Evolutionary conservation across 345 rosid genomes (phyloP).

Genomic region (Rhodamnia argentea): DNA sequence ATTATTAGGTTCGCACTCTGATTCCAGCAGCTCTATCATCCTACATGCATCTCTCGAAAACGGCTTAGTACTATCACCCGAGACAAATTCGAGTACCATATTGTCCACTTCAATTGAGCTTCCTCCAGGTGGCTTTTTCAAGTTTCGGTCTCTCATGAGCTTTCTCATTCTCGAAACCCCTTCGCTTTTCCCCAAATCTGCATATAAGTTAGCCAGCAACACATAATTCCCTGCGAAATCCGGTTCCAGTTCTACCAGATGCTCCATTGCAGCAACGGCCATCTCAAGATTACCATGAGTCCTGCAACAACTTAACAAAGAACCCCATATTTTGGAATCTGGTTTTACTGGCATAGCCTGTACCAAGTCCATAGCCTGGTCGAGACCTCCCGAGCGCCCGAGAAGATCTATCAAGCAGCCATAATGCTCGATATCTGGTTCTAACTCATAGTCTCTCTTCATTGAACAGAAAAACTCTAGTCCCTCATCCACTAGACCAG

Average conservation of each 20-base stretch:
- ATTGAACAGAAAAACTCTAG: conserved; percentile 40
- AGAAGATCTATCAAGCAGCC: conserved; percentile 78
- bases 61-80: conserved; percentile 38
- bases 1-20: conserved; percentile 2
- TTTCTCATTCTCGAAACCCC: conserved; percentile 35
- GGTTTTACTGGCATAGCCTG: conserved; percentile 65
- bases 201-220: conserved; percentile 49
- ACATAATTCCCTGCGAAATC: conserved; percentile 46
- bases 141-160: conserved; percentile 22
- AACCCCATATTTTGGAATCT: conserved; percentile 70
- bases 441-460: conserved; percentile 50
- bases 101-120: conserved; percentile 48
- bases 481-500: conserved; percentile 65
- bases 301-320: conserved; percentile 64
- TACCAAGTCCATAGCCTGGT: conserved; percentile 51
- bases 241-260: conserved; percentile 41
- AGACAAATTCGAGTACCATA: conserved; percentile 39
- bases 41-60: conserved; percentile 23
- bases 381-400: conserved; percentile 64
- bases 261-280: conserved; percentile 43
- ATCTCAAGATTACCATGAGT: conserved; percentile 42
- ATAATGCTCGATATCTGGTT: conserved; percentile 68
- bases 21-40: conserved; percentile 28
- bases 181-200: conserved; percentile 41
- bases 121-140: conserved; percentile 49